Conservation (phyloP, 305 asterid species). For the Fraxinus baroniana region DNA sequence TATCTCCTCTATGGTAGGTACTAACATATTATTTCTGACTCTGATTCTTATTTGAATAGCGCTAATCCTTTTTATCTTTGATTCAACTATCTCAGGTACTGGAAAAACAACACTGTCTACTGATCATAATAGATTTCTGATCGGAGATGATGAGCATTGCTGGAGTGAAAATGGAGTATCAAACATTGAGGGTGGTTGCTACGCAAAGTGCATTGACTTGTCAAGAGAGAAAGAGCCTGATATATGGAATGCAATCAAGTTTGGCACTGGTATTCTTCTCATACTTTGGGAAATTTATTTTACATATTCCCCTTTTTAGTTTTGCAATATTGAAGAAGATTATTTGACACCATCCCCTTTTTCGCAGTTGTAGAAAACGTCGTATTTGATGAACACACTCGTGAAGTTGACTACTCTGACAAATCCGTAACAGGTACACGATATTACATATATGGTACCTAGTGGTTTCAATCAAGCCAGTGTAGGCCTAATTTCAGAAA, state of each 20-base stretch:
- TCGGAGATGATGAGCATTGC: constrained; percentile 97
- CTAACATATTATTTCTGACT: not conserved
- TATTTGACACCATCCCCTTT: constrained; percentile 4
- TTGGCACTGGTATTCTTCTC: constrained; percentile 63
- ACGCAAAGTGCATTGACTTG: constrained; percentile 91
- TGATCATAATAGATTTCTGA: constrained; percentile 75
- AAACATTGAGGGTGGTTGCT: constrained; percentile 96
- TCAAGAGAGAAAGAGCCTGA: constrained; percentile 92
- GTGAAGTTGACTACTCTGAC: constrained; percentile 84
- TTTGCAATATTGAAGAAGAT: not conserved
- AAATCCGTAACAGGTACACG: constrained; percentile 83
- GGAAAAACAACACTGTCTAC: constrained; percentile 94
- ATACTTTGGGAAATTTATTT: not conserved
- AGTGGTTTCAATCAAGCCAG: not conserved
- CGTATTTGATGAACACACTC: constrained; percentile 85
- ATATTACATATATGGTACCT: not conserved
- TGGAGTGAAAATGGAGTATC: constrained; percentile 95
- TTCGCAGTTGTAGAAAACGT: constrained; percentile 74
- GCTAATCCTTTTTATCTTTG: not conserved
- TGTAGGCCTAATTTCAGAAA: not conserved
- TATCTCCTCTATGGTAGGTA: not conserved
- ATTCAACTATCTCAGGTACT: constrained; percentile 49
- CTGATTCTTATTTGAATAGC: not conserved
- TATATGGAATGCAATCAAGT: constrained; percentile 94
- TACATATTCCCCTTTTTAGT: not conserved